These are phyloP conservation scores for Agrocybe praecox DNA, from an alignment of 768 basidiomycete species.

Conservation along the genomic window DNA sequence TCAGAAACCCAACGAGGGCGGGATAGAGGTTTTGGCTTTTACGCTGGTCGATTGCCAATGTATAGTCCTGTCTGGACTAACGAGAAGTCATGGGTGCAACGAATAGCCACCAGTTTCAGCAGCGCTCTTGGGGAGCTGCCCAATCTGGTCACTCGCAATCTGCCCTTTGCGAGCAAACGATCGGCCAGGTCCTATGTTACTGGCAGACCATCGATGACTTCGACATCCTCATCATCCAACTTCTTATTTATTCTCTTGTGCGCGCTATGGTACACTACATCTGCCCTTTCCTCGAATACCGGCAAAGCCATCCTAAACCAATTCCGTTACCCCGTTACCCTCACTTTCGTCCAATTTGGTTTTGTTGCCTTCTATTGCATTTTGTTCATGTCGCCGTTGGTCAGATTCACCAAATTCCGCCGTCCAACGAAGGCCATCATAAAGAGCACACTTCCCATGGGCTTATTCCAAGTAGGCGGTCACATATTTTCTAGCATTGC, in stretches of 20 bases:
- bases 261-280: conserved; percentile 89
- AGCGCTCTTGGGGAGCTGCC: conserved; percentile 28
- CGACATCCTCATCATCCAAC: conserved; percentile 35
- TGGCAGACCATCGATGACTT: conserved; percentile 31
- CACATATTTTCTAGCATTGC: conserved; percentile 99
- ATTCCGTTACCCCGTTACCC: conserved; percentile 93
- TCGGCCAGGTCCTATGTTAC: conserved; percentile 25
- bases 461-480: conserved; percentile 95
- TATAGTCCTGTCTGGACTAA: conserved; percentile 31
- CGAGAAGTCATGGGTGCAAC: conserved; percentile 33
- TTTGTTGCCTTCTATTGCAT: conserved; percentile 90
- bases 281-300: conserved; percentile 94
- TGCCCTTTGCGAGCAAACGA: conserved; percentile 23
- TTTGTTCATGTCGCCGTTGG: conserved; percentile 75
- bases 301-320: conserved; percentile 93
- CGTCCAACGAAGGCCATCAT: conserved; percentile 74
- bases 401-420: conserved; percentile 70
- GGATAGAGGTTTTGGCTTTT: conserved; percentile 30
- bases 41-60: conserved; percentile 30
- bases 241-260: conserved; percentile 78
- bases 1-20: conserved; percentile 22
- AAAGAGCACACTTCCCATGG: conserved; percentile 88
- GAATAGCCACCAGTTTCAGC: conserved; percentile 22
- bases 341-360: conserved; percentile 97
- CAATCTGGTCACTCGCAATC: conserved; percentile 22